Base-by-base conservation (phyloP, 73 alveolate genomes). In the Uronychia binucleata region DNA sequence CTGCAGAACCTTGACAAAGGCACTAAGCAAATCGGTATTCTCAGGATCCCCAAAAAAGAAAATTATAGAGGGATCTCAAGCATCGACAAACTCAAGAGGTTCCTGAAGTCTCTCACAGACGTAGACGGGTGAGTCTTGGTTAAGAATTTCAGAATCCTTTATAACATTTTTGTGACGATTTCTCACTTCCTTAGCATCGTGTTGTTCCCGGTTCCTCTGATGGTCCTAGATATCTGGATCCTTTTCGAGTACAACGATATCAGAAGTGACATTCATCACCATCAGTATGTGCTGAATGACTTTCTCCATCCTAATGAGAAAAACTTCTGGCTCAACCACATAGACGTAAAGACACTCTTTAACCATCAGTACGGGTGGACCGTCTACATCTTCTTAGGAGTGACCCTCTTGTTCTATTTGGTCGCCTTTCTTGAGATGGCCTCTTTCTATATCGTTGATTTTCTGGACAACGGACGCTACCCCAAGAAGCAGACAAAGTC, bases 401-500 rank as follows among this genome's bases (percentile, higher is more conserved):
- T 60, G 1, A 0, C 29, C 1, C n/a, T 30, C 31, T n/a, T 67
- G 13, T 82, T 60, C 30, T 27, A 31, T n/a, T 1, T 67, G 19
- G 30, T 46, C 13, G 89, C 82, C 1, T 1, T 82, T 26, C 26
- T 82, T 0, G 89, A 82, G 74, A 31, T 82, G 29, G 58, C 34
- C 0, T 82, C 83, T 31, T 75, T 60, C 29, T 82, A 82, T 33
- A 0, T 32, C 0, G 34, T 83, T 30, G 89, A 77, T 74, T 78
- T 77, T 1, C 1, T 57, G 33, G 80, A 82, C 58, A 82, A 78
- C n/a, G 89, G 89, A n/a, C 60, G 35, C n/a, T 82, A 60, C 31
- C 26, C 57, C 11, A 59, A 33, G 0, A 33, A 11, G 30, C 5
- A 75, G 26, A n/a, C 82, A 1, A 0, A 57, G n/a, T 25, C 77